phyloP scores from a whole-genome alignment of 2,329 filamentous ascomycete genomes.

The Acrodontium crateriforme region DNA sequence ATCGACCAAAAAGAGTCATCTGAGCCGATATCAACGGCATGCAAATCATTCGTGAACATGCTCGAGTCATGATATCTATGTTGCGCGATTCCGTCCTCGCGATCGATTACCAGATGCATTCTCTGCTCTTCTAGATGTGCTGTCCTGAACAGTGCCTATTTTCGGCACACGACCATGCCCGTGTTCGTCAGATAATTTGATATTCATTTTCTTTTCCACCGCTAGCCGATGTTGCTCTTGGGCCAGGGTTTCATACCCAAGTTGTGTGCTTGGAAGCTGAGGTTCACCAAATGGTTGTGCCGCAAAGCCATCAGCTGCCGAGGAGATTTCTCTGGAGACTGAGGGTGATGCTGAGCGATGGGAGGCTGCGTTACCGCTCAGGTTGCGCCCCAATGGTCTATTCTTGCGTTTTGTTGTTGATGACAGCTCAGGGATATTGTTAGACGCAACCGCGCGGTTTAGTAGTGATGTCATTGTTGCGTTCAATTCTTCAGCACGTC shows the following conservation, averaged over 20 bases:
- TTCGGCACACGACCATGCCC: conserved; percentile 14
- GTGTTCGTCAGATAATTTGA: conserved; percentile 13
- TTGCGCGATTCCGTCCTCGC: too few relatives aligned
- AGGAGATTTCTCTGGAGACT: conserved; percentile 5
- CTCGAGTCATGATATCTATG: too few relatives aligned
- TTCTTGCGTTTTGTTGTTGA: conserved; percentile 15
- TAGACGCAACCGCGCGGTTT: too few relatives aligned
- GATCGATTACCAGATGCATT: not conserved
- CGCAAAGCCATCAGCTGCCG: conserved; percentile 10
- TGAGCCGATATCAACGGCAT: too few relatives aligned
- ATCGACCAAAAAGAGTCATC: too few relatives aligned
- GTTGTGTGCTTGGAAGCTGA: conserved; percentile 19
- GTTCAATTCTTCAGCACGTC: too few relatives aligned
- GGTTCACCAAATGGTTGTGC: conserved; percentile 5
- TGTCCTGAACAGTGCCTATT: conserved; percentile 19
- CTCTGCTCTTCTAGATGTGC: not conserved
- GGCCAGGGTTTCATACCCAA: conserved; percentile 22
- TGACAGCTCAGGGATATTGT: too few relatives aligned
- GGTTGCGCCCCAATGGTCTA: conserved; percentile 17
- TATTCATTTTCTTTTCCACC: conserved; percentile 21
- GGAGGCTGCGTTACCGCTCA: conserved; percentile 13
- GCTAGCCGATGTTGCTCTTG: conserved; percentile 16
- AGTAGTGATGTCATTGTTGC: too few relatives aligned
- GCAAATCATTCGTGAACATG: too few relatives aligned
- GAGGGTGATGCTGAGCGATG: conserved; percentile 9